Evolutionary conservation across 306 rosid species (phyloP).

Genomic region (Dicorynia guianensis): DNA sequence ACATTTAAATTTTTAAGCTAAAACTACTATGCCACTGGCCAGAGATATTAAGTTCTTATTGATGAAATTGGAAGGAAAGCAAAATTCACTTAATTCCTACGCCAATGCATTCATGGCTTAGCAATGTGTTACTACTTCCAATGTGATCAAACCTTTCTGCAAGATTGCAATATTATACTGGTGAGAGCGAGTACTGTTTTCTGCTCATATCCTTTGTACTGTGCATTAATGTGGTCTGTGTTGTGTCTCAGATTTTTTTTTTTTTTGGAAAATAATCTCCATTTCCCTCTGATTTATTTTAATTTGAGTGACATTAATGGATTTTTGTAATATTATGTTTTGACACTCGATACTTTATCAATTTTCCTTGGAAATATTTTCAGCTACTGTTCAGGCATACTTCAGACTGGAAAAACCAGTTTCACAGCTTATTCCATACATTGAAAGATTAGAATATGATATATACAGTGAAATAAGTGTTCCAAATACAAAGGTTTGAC

Average conservation of each 20-base stretch:
- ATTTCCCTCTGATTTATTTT: conserved; percentile 4
- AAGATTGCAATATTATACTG: conserved; percentile 6
- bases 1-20: background rate
- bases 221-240: conserved; percentile 10
- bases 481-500: conserved; percentile 73
- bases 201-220: conserved; percentile 31
- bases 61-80: conserved; percentile 11
- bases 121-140: conserved; percentile 6
- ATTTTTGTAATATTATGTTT: background rate
- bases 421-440: conserved; percentile 71
- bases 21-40: background rate
- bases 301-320: conserved; percentile 4
- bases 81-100: conserved; percentile 1
- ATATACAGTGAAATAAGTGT: conserved; percentile 76
- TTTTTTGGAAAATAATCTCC: background rate
- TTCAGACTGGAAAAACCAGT: conserved; percentile 83
- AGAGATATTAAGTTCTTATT: background rate
- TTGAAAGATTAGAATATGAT: conserved; percentile 77
- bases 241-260: background rate
- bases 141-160: conserved; percentile 8
- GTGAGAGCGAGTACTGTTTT: conserved; percentile 17
- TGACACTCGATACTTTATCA: background rate
- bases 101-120: conserved; percentile 22
- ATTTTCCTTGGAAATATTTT: conserved; percentile 32
- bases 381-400: conserved; percentile 88